A percentile compares a stretch with the other conserved stretches of the same genome.
phyloP scores from a whole-genome alignment of 2,329 filamentous ascomycete genomes.

The Aplosporella prunicola region DNA sequence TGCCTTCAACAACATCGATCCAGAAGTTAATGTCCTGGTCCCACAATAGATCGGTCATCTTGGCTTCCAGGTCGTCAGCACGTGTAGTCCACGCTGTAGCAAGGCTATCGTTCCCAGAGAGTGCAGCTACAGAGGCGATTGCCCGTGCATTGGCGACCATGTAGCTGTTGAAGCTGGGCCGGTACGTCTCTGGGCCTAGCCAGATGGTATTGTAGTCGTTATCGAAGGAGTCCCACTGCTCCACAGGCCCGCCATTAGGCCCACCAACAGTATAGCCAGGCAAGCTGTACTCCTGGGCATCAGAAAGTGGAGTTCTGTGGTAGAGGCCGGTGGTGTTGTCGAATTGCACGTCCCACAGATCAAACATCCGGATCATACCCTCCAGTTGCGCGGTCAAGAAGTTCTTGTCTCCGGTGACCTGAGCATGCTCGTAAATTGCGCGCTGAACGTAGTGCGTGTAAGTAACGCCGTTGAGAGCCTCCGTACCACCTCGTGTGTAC shows the following conservation, averaged over 20 bases:
- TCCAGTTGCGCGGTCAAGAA: slow-evolving; percentile 32
- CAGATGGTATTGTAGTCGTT: slow-evolving; percentile 21
- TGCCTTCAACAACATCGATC: slow-evolving; percentile 29
- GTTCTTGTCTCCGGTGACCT: slow-evolving; percentile 30
- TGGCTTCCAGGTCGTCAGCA: slow-evolving; percentile 26
- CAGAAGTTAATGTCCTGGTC: slow-evolving; percentile 31
- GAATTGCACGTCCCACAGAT: slow-evolving; percentile 31
- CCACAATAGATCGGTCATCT: slow-evolving; percentile 31
- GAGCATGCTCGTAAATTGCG: slow-evolving; percentile 26
- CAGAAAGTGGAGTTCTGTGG: slow-evolving; percentile 35
- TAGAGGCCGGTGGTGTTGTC: slow-evolving; percentile 31
- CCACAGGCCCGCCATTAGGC: slow-evolving; percentile 16
- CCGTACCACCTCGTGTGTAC: slow-evolving; percentile 30
- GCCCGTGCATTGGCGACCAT: slow-evolving; percentile 36
- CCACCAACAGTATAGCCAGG: slow-evolving; percentile 28
- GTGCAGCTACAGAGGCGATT: slow-evolving; percentile 28
- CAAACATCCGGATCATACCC: slow-evolving; percentile 32
- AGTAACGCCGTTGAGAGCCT: slow-evolving; percentile 21
- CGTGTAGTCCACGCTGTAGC: slow-evolving; percentile 24
- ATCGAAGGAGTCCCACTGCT: slow-evolving; percentile 18
- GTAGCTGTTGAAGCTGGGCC: slow-evolving; percentile 37
- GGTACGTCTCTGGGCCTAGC: slow-evolving; percentile 29
- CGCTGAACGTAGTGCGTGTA: slow-evolving; percentile 33
- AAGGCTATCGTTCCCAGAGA: slow-evolving; percentile 24
- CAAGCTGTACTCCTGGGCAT: slow-evolving; percentile 36